Evolutionary conservation across 2,329 filamentous ascomycete genomes (phyloP).

Genomic region (Stachybotrys chlorohalonatus): DNA sequence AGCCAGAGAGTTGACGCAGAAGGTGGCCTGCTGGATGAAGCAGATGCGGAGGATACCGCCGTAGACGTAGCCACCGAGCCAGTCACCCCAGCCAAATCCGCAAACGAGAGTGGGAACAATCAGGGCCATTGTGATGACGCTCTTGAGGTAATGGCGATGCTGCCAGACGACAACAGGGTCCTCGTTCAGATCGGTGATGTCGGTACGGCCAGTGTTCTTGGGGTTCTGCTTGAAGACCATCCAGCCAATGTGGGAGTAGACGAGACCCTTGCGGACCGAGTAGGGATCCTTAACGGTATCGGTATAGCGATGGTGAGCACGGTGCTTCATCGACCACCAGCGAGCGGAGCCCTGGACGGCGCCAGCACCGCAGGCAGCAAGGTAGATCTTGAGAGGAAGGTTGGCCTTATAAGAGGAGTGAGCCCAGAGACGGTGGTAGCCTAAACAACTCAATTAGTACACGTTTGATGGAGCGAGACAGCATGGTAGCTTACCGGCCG

Average conservation of each 20-base stretch:
- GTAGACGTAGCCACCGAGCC: slow-evolving; percentile 74
- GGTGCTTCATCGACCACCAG: slow-evolving; percentile 84
- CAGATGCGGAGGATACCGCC: slow-evolving; percentile 79
- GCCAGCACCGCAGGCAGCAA: slow-evolving; percentile 72
- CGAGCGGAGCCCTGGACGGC: slow-evolving; percentile 78
- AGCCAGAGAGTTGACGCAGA: slow-evolving; percentile 85
- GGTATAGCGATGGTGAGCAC: slow-evolving; percentile 84
- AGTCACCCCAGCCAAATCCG: slow-evolving; percentile 74
- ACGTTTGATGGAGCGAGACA: not conserved
- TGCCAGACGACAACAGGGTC: slow-evolving; percentile 81
- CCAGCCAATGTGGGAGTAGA: slow-evolving; percentile 76
- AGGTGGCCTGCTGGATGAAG: slow-evolving; percentile 86
- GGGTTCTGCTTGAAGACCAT: slow-evolving; percentile 93
- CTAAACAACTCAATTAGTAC: slow-evolving; percentile 7
- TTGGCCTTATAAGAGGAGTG: slow-evolving; percentile 76
- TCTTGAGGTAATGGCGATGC: slow-evolving; percentile 78
- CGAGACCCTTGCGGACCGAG: slow-evolving; percentile 78
- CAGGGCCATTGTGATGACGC: slow-evolving; percentile 68
- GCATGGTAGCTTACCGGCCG: slow-evolving; percentile 47
- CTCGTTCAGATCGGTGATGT: slow-evolving; percentile 82
- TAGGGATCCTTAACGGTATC: slow-evolving; percentile 90
- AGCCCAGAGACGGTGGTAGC: slow-evolving; percentile 67
- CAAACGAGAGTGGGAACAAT: slow-evolving; percentile 66
- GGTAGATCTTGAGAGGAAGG: slow-evolving; percentile 68
- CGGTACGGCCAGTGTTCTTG: slow-evolving; percentile 78